Conservation (phyloP, 2,329 filamentous ascomycete genomes). For the Aphanocladium album region DNA sequence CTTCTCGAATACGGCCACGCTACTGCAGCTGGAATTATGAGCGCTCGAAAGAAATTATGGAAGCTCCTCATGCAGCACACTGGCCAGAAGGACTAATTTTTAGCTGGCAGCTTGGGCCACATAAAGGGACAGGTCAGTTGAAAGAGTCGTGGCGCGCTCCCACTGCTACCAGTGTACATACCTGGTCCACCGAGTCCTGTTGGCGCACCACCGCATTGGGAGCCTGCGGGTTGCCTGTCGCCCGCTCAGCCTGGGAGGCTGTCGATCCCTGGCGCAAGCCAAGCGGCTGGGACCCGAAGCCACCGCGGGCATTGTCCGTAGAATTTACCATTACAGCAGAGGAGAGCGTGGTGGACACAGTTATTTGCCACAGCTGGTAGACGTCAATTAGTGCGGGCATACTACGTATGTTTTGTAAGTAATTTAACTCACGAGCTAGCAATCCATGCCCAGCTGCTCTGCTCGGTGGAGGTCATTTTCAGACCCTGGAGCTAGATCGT, state of each 20-base stretch:
- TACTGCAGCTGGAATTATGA: no score
- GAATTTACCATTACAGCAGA: no score
- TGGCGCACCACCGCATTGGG: neutral
- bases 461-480: neutral
- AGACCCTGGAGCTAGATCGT: constrained; percentile 3
- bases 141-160: constrained; percentile 3
- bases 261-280: neutral
- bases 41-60: no score
- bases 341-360: no score
- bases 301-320: neutral
- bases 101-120: neutral
- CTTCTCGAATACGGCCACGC: no score
- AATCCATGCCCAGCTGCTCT: neutral
- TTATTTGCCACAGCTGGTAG: no score
- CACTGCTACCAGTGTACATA: neutral
- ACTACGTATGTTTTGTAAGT: neutral
- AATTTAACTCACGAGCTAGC: neutral
- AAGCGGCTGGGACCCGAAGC: constrained; percentile 8
- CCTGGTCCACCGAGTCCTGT: neutral
- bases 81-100: neutral
- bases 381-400: no score
- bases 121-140: neutral
- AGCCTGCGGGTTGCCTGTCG: neutral
- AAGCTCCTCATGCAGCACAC: no score
- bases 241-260: neutral